Percentiles rank a stretch among this genome's conserved stretches.
phyloP scores from a whole-genome alignment of 2,329 filamentous ascomycete genomes.

The Cercospora citrullina region DNA sequence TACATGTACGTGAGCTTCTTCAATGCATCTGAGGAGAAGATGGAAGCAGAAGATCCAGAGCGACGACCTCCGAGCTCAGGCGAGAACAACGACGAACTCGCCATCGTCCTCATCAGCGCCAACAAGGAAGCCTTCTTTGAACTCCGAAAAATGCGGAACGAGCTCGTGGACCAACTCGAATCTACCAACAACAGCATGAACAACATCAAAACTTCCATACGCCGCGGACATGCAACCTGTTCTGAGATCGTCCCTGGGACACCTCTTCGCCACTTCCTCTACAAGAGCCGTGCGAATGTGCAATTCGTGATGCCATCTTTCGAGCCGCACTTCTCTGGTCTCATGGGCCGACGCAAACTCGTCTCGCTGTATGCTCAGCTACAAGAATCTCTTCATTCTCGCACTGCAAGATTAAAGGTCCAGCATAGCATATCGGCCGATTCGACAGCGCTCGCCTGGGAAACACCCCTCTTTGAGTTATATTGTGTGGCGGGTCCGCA shows the following conservation, averaged over 20 bases:
- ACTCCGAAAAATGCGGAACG: conserved; percentile 69
- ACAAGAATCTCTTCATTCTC: conserved; percentile 81
- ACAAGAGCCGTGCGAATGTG: conserved; percentile 91
- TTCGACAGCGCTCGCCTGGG: conserved; percentile 81
- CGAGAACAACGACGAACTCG: conserved; percentile 63
- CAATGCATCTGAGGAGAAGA: conserved; percentile 53
- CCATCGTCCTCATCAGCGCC: conserved; percentile 86
- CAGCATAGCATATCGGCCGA: conserved; percentile 76
- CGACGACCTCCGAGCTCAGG: conserved; percentile 42
- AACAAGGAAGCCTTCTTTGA: conserved; percentile 93
- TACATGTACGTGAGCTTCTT: conserved; percentile 99
- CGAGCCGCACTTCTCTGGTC: conserved; percentile 63
- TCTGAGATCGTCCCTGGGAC: conserved; percentile 78
- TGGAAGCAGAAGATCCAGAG: neutral
- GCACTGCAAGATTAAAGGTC: conserved; percentile 81
- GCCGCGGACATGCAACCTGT: conserved; percentile 67
- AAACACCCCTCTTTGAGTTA: conserved; percentile 86
- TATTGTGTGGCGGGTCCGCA: conserved; percentile 88
- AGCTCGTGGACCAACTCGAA: conserved; percentile 67
- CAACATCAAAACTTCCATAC: conserved; percentile 70
- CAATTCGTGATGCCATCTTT: conserved; percentile 92
- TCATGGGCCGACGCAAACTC: conserved; percentile 51
- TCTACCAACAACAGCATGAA: conserved; percentile 69
- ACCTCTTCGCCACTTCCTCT: conserved; percentile 85
- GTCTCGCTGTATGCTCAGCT: conserved; percentile 83